A percentile compares a stretch with the other conserved stretches of the same genome.
These are phyloP conservation scores for Lentinula detonsa DNA, from an alignment of 768 basidiomycete genomes.

Conservation along the genomic window DNA sequence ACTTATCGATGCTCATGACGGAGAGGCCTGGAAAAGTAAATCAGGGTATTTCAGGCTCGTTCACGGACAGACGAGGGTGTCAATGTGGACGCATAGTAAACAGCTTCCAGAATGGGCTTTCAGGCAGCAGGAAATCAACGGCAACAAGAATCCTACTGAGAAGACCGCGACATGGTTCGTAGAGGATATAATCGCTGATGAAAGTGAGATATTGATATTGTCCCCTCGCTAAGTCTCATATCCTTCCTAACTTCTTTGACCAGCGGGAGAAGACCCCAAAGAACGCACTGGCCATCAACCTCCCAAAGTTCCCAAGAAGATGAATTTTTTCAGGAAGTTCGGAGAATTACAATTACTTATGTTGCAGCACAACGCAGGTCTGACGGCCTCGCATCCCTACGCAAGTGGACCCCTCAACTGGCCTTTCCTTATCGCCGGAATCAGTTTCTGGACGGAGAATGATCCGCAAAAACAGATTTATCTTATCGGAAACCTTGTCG, in stretches of 20 bases:
- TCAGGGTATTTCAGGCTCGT: slow-evolving; percentile 88
- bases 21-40: slow-evolving; percentile 89
- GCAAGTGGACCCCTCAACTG: slow-evolving; percentile 95
- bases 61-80: slow-evolving; percentile 85
- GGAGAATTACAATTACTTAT: slow-evolving; percentile 89
- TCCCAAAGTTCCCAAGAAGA: slow-evolving; percentile 65
- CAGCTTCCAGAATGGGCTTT: slow-evolving; percentile 95
- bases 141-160: slow-evolving; percentile 86
- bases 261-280: slow-evolving; percentile 50
- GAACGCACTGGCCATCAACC: slow-evolving; percentile 47
- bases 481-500: slow-evolving; percentile 87
- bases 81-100: slow-evolving; percentile 87
- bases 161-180: slow-evolving; percentile 85
- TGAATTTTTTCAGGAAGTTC: slow-evolving; percentile 95
- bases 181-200: slow-evolving; percentile 72
- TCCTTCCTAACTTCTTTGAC: slow-evolving; percentile 7
- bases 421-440: slow-evolving; percentile 95
- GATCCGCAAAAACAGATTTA: slow-evolving; percentile 90
- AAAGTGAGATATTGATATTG: slow-evolving; percentile 40
- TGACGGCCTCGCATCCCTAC: slow-evolving; percentile 97
- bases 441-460: slow-evolving; percentile 96
- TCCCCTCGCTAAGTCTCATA: neutral
- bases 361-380: slow-evolving; percentile 98
- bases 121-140: slow-evolving; percentile 97
- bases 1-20: slow-evolving; percentile 67